Percentiles rank a stretch among this genome's conserved stretches.
phyloP scores from a whole-genome alignment of 306 rosid species.

The Potentilla sterilis region DNA sequence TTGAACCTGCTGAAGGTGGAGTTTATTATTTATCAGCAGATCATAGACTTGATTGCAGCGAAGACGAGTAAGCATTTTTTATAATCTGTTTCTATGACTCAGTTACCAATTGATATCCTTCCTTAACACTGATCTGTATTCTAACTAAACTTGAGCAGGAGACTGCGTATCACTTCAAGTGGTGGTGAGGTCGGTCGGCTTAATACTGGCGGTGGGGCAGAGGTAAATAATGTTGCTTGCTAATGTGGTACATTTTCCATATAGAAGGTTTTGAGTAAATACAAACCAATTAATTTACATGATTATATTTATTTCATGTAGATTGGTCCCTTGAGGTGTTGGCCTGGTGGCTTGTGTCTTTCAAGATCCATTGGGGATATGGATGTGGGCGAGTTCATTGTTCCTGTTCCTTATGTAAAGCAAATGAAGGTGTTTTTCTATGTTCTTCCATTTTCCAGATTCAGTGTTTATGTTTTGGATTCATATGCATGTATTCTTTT shows the following conservation, averaged over 20 bases:
- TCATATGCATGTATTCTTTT: background rate
- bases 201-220: conserved; percentile 98
- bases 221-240: conserved; percentile 43
- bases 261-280: background rate
- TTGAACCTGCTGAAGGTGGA: conserved; percentile 91
- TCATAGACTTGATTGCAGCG: conserved; percentile 89
- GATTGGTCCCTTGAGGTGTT: conserved; percentile 99
- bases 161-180: conserved; percentile 81
- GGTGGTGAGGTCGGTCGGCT: conserved; percentile 99
- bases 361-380: conserved; percentile 95
- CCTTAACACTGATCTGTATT: conserved; percentile 12
- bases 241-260: background rate
- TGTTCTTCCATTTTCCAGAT: conserved; percentile 8
- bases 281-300: conserved; percentile 3
- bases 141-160: conserved; percentile 47
- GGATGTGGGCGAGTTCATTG: conserved; percentile 94
- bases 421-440: conserved; percentile 82
- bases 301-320: conserved; percentile 21
- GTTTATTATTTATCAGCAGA: conserved; percentile 91
- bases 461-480: background rate
- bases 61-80: conserved; percentile 81
- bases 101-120: conserved; percentile 11
- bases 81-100: conserved; percentile 18
- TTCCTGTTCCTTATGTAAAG: conserved; percentile 94
- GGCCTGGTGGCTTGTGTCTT: conserved; percentile 99